Percentiles rank a stretch among this genome's conserved stretches.
phyloP scores from a whole-genome alignment of 1,284 basidiomycete species.

The Trichosporon coremiiforme region DNA sequence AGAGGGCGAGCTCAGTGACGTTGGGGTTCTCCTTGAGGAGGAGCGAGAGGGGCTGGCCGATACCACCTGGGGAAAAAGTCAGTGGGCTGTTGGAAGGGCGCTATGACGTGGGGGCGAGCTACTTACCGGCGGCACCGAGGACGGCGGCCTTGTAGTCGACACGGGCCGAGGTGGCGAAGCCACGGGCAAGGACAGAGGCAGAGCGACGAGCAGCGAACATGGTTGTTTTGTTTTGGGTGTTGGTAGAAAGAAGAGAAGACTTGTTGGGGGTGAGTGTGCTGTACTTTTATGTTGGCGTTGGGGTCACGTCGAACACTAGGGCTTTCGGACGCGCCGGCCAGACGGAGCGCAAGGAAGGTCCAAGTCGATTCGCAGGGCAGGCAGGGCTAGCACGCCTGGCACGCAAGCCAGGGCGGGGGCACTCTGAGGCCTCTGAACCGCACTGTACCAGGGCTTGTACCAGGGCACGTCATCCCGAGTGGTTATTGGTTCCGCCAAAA shows the following conservation, averaged over 20 bases:
- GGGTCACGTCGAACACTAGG: constrained; percentile 4
- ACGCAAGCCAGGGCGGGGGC: background rate
- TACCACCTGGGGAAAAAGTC: constrained; percentile 45
- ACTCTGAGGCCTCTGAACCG: background rate
- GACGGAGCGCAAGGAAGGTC: constrained; percentile 6
- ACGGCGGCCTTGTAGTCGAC: constrained; percentile 55
- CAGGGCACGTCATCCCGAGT: constrained; percentile 16
- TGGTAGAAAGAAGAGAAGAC: constrained; percentile 18
- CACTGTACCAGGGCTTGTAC: background rate
- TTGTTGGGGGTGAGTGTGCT: background rate
- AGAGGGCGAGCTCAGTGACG: constrained; percentile 82
- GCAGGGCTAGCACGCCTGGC: too few relatives aligned
- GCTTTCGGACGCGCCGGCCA: constrained; percentile 2
- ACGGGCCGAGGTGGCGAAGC: constrained; percentile 55
- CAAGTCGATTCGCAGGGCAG: background rate
- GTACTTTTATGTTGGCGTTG: constrained; percentile 15
- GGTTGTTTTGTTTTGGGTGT: constrained; percentile 35
- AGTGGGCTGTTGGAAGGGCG: background rate
- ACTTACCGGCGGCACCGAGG: constrained; percentile 53
- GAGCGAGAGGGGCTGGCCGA: constrained; percentile 88
- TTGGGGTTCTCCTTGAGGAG: constrained; percentile 82
- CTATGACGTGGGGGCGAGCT: background rate
- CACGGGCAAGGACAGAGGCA: constrained; percentile 43
- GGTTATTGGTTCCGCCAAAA: constrained; percentile 18
- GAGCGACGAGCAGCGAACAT: constrained; percentile 44